phyloP scores from a whole-genome alignment of 1,284 basidiomycete species.

The Takashimella tepidaria region DNA sequence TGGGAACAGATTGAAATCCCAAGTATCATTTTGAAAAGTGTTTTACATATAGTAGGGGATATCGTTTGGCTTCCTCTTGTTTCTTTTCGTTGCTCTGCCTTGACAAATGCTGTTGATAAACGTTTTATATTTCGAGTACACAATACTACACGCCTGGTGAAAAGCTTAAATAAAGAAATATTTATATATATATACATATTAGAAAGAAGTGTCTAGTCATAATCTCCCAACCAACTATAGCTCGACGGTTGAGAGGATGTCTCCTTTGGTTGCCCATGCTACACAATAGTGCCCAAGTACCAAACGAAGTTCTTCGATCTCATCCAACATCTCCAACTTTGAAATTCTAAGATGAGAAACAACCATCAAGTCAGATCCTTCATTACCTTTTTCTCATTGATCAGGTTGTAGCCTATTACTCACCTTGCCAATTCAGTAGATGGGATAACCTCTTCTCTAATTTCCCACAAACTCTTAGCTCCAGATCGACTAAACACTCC shows the following conservation, averaged over 20 bases:
- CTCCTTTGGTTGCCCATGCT: slow-evolving; percentile 58
- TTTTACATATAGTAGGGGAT: too few relatives aligned
- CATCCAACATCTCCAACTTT: slow-evolving; percentile 76
- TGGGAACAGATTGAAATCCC: too few relatives aligned
- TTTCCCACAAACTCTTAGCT: slow-evolving; percentile 63
- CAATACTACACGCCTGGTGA: too few relatives aligned
- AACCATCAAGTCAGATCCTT: slow-evolving; percentile 3
- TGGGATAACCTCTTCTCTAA: slow-evolving; percentile 57
- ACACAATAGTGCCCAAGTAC: slow-evolving; percentile 82
- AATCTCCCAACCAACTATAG: not conserved
- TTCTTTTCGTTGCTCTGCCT: too few relatives aligned
- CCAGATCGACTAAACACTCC: slow-evolving; percentile 54
- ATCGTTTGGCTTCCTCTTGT: too few relatives aligned
- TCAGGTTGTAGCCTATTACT: too few relatives aligned
- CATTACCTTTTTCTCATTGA: not conserved
- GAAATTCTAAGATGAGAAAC: slow-evolving; percentile 56
- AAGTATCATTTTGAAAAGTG: too few relatives aligned
- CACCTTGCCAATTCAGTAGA: slow-evolving; percentile 61
- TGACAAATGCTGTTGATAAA: too few relatives aligned
- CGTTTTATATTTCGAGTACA: too few relatives aligned
- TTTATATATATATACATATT: not conserved
- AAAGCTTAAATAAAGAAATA: not conserved
- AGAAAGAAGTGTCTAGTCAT: too few relatives aligned
- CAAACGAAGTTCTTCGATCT: slow-evolving; percentile 84
- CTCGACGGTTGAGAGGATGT: not conserved